Evolutionary conservation across 176 grass and related monocot genomes (phyloP).

Genomic region (Aegilops umbellulata): DNA sequence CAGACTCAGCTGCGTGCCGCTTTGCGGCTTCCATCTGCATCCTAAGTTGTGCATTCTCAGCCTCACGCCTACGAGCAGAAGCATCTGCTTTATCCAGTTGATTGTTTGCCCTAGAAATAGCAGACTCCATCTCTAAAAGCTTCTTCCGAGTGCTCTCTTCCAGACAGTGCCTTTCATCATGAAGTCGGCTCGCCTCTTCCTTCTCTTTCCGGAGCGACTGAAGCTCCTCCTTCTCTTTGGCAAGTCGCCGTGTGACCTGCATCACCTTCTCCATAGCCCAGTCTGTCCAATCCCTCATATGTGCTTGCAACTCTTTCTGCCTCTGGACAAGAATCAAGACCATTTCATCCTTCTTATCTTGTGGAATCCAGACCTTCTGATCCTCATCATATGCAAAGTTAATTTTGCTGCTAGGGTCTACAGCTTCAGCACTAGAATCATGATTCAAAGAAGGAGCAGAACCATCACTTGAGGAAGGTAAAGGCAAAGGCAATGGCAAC

Average conservation of each 20-base stretch:
- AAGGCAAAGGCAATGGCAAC: constrained; percentile 36
- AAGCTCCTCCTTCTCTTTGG: constrained; percentile 82
- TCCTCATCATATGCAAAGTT: constrained; percentile 50
- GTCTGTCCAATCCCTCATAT: constrained; percentile 79
- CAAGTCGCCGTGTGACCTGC: constrained; percentile 80
- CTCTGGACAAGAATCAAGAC: constrained; percentile 68
- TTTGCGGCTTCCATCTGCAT: constrained; percentile 92
- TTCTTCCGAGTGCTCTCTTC: constrained; percentile 89
- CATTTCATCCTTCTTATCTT: constrained; percentile 84
- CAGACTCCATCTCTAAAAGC: constrained; percentile 87
- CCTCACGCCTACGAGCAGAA: constrained; percentile 58
- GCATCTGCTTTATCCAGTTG: constrained; percentile 77
- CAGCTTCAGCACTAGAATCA: constrained; percentile 30
- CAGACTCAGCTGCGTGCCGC: constrained; percentile 46
- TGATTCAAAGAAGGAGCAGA: constrained; percentile 31
- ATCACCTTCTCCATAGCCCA: constrained; percentile 99
- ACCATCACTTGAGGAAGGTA: constrained; percentile 39
- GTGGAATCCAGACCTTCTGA: constrained; percentile 59
- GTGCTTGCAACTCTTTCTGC: constrained; percentile 72
- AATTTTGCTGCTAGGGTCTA: constrained; percentile 45
- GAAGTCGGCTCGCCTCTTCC: constrained; percentile 52
- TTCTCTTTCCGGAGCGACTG: constrained; percentile 76
- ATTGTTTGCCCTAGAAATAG: constrained; percentile 60
- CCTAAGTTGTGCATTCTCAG: constrained; percentile 67
- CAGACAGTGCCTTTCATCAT: constrained; percentile 73